A percentile compares a stretch with the other conserved stretches of the same genome.
These are phyloP conservation scores for Lizanozyma gosingica DNA, from an alignment of 1,139 yeast species.

Conservation along the genomic window DNA sequence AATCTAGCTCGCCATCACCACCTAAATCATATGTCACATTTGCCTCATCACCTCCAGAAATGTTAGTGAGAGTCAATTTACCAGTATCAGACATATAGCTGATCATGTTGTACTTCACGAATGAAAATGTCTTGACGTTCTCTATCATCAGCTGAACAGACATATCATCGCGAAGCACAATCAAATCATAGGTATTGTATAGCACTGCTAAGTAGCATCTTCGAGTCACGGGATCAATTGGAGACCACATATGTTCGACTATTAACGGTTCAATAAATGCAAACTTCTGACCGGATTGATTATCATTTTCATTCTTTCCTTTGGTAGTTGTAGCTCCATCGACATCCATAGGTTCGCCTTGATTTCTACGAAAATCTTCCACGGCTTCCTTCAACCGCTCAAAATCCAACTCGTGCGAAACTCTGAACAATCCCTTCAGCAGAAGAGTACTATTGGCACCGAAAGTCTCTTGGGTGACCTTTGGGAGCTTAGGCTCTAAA, in stretches of 20 bases:
- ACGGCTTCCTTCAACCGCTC: constrained; percentile 21
- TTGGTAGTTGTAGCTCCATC: constrained; percentile 11
- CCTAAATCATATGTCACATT: neutral
- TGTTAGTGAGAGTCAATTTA: neutral
- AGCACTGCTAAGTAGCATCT: constrained; percentile 27
- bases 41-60: neutral
- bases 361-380: constrained; percentile 22
- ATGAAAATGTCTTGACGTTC: neutral
- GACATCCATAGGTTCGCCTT: constrained; percentile 18
- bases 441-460: neutral
- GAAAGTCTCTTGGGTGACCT: constrained; percentile 5
- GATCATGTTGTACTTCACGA: neutral
- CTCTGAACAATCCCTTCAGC: neutral
- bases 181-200: constrained; percentile 31
- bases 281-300: neutral
- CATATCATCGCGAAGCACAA: constrained; percentile 5
- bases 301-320: too few relatives aligned
- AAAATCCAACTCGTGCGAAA: constrained; percentile 4
- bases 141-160: neutral
- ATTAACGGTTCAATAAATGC: constrained; percentile 24
- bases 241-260: constrained; percentile 30
- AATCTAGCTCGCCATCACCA: neutral
- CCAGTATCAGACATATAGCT: neutral
- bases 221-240: constrained; percentile 14
- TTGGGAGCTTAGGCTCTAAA: constrained; percentile 33